Percentiles rank a stretch among this genome's conserved stretches.
phyloP scores from a whole-genome alignment of 1,284 basidiomycete species.

The Cystobasidium sp. region DNA sequence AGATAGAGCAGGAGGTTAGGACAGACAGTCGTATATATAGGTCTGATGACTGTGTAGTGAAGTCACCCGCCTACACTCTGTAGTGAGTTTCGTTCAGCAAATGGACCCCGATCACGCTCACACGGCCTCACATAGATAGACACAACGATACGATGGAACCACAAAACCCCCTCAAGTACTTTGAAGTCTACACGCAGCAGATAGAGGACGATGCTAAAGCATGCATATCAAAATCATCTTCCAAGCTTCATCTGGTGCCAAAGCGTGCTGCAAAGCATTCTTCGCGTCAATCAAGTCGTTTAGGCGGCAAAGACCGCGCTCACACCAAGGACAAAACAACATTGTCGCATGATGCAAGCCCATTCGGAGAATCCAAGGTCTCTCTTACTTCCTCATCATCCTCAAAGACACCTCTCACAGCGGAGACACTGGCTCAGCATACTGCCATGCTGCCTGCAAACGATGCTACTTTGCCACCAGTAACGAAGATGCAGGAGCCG shows the following conservation, averaged over 20 bases:
- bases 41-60: too few species aligned
- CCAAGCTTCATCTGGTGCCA: conserved; percentile 16
- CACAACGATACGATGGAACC: background rate
- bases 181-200: conserved; percentile 21
- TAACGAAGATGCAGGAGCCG: background rate
- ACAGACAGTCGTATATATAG: too few species aligned
- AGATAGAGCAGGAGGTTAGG: too few species aligned
- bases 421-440: conserved; percentile 1
- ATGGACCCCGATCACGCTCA: background rate
- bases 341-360: too few species aligned
- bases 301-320: background rate
- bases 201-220: background rate
- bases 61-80: background rate
- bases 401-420: background rate
- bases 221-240: conserved; percentile 13
- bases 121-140: background rate
- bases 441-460: background rate
- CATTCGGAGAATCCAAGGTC: background rate
- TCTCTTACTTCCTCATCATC: background rate
- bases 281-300: background rate
- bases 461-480: background rate
- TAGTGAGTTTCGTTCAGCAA: background rate
- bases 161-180: conserved; percentile 30
- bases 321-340: background rate
- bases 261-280: conserved; percentile 1